Evolutionary conservation across 116 monocot species (phyloP), one percentile per base, ranked within the genome.

Genomic region (Papilionanthe hybrid): DNA sequence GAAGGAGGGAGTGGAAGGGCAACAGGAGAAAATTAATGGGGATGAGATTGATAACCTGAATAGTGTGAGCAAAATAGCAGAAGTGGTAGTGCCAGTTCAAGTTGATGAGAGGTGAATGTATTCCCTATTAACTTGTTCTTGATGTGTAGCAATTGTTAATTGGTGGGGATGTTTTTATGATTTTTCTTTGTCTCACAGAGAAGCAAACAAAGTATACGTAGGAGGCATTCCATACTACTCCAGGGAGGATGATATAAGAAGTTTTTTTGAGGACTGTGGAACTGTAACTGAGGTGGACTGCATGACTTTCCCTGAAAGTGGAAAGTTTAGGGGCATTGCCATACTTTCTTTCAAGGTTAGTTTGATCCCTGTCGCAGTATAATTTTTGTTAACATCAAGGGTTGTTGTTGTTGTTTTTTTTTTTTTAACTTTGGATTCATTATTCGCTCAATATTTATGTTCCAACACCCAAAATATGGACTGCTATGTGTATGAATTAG

Each of bases 141-240:
- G 19, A 15, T 53, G 53, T 53, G 53, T 53, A 53, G 17, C 53
- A 4, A 5, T 1, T 75, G 75, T 28, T n/a, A 27, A 3, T 75
- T 48, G 25, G 9, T 20, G 44, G 12, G 20, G 3, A 7, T 49
- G 23, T 25, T 13, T 75, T 25, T 75, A 47, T 18, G 7, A 9
- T 6, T 75, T 75, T 49, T 25, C 45, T 75, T 55, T 58, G 43
- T 10, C 53, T 72, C 80, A 63, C 92, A 98, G 98, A 56, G 93
- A 92, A 75, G 49, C 56, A 30, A 95, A 88, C 76, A 99, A 95
- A 84, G 83, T 95, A 2, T 99, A 93, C 85, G 99, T 92, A 28
- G 99, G 99, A 42, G 99, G 99, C 75, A 99, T 99, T 44, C 99
- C 99, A 29, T 99, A 95, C 75, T 95, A 99, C 84, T 99, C 99